Evolutionary conservation across 1,284 basidiomycete species (phyloP).

Genomic region (Calocybe gambosa): DNA sequence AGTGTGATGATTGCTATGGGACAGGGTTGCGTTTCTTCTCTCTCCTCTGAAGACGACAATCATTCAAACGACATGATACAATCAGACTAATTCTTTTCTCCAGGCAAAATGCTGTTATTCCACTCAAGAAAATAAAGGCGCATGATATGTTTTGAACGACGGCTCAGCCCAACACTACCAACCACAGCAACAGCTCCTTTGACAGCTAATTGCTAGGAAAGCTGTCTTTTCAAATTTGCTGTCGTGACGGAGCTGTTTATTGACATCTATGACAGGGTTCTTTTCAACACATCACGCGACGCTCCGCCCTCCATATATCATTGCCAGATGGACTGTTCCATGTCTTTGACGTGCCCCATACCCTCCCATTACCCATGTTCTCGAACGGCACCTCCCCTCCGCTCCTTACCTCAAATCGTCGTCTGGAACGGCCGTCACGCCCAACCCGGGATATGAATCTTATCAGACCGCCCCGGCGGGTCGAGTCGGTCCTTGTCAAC

Average conservation of each 20-base stretch:
- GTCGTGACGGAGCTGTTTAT: neutral
- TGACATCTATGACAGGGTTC: slow-evolving; percentile 11
- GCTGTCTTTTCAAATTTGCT: neutral
- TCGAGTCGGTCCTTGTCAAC: slow-evolving; percentile 1
- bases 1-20: too few relatives aligned
- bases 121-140: too few relatives aligned
- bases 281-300: slow-evolving; percentile 9
- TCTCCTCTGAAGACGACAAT: too few relatives aligned
- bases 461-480: slow-evolving; percentile 1
- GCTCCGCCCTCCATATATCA: slow-evolving; percentile 4
- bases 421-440: slow-evolving; percentile 11
- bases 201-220: neutral
- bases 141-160: too few relatives aligned
- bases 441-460: neutral
- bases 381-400: slow-evolving; percentile 4
- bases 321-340: neutral
- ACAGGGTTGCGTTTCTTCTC: too few relatives aligned
- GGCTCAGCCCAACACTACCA: too few relatives aligned
- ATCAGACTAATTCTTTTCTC: too few relatives aligned
- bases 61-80: too few relatives aligned
- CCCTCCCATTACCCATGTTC: slow-evolving; percentile 8
- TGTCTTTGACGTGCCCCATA: neutral
- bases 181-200: neutral
- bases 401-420: slow-evolving; percentile 10
- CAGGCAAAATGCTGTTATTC: too few relatives aligned